Conservation (phyloP, 208 protist genomes). For the Herpetomonas samuelpessoai region DNA sequence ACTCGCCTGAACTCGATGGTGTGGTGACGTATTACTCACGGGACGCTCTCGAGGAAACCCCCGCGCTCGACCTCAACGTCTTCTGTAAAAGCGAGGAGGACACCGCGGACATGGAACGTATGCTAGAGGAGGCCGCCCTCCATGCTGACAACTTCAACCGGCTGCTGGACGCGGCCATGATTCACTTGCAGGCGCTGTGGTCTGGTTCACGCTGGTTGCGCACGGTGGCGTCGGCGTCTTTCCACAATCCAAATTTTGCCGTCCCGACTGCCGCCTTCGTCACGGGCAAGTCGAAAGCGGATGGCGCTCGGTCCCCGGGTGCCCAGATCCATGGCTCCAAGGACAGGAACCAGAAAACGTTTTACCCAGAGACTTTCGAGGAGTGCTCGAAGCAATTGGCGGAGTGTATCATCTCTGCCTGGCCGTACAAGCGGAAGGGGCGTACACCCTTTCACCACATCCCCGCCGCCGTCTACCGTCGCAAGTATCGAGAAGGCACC, state of each 20-base stretch:
- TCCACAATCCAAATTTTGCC: background rate
- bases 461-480: background rate
- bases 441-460: background rate
- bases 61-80: background rate
- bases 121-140: constrained; percentile 5
- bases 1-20: background rate
- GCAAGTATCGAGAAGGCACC: background rate
- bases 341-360: background rate
- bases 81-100: background rate
- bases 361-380: background rate
- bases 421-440: background rate
- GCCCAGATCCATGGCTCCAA: no score
- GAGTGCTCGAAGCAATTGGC: background rate
- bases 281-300: background rate
- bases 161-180: constrained; percentile 9
- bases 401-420: background rate
- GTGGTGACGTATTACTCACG: constrained; percentile 1
- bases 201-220: constrained; percentile 12
- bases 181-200: constrained; percentile 7
- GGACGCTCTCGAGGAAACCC: background rate
- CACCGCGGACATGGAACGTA: background rate
- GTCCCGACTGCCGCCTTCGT: background rate
- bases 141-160: constrained; percentile 6
- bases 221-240: constrained; percentile 1
- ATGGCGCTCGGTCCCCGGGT: no score